Evolutionary conservation across 2,329 filamentous ascomycete genomes (phyloP).

Genomic region (Trichoderma citrinoviride): DNA sequence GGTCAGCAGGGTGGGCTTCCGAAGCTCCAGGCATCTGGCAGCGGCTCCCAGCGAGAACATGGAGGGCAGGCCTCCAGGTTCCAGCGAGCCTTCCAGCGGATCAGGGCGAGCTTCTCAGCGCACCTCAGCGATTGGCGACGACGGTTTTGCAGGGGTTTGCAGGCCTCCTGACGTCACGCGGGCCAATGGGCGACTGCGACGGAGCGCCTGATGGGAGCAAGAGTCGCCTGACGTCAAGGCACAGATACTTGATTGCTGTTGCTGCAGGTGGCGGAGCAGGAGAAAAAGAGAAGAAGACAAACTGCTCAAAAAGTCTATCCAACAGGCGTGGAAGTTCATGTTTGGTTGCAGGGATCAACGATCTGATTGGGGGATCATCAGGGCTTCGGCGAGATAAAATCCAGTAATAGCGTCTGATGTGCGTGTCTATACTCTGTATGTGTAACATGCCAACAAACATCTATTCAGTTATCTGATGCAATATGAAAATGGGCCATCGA

Average conservation of each 20-base stretch:
- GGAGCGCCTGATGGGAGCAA: neutral
- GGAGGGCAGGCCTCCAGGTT: neutral
- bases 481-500: too few relatives aligned
- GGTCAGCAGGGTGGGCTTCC: conserved; percentile 16
- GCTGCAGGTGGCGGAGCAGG: conserved; percentile 37
- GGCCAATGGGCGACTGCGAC: conserved; percentile 10
- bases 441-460: too few relatives aligned
- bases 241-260: neutral
- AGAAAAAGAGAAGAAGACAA: neutral
- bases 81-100: neutral
- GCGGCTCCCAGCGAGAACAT: neutral
- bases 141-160: neutral
- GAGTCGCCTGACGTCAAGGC: conserved; percentile 22
- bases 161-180: conserved; percentile 19
- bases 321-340: neutral
- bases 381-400: neutral
- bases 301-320: neutral
- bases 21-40: neutral
- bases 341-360: neutral
- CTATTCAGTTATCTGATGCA: too few relatives aligned
- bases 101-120: neutral
- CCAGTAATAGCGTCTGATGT: too few relatives aligned
- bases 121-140: neutral
- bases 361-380: neutral
- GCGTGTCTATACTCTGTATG: too few relatives aligned